These are phyloP conservation scores for Suillus plorans DNA, from an alignment of 768 basidiomycete genomes.

Conservation along the genomic window DNA sequence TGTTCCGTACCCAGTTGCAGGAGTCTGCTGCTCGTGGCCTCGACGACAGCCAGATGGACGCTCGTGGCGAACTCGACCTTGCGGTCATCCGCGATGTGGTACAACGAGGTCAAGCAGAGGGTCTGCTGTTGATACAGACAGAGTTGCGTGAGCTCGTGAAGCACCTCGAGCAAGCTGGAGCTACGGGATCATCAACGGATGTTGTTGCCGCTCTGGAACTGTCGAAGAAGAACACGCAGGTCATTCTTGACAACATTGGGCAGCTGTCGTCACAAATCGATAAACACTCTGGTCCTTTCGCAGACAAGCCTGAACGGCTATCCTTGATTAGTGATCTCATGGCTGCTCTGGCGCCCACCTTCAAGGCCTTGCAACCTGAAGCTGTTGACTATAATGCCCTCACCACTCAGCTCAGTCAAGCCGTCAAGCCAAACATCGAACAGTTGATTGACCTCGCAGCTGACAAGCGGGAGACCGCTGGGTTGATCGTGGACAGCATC, in stretches of 20 bases:
- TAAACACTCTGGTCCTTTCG: constrained; percentile 29
- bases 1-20: constrained; percentile 68
- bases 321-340: constrained; percentile 61
- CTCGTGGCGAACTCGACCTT: constrained; percentile 76
- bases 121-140: constrained; percentile 53
- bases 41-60: constrained; percentile 68
- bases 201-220: constrained; percentile 56
- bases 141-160: constrained; percentile 57
- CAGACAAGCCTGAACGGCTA: constrained; percentile 51
- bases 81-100: constrained; percentile 71
- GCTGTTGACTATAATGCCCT: constrained; percentile 77
- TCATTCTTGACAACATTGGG: constrained; percentile 60
- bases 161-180: constrained; percentile 35
- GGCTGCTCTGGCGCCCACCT: constrained; percentile 54
- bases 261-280: constrained; percentile 38
- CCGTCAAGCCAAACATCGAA: constrained; percentile 86
- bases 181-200: constrained; percentile 26
- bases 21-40: constrained; percentile 56
- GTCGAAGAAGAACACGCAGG: constrained; percentile 54
- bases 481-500: constrained; percentile 73
- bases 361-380: constrained; percentile 62
- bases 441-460: constrained; percentile 88
- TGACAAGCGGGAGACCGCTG: constrained; percentile 85
- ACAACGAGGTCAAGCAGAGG: constrained; percentile 64
- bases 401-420: constrained; percentile 73